Percentiles rank a stretch among this genome's conserved stretches.
Conservation (phyloP, 2,329 filamentous ascomycete species). For the Monilinia vaccinii-corymbosi region DNA sequence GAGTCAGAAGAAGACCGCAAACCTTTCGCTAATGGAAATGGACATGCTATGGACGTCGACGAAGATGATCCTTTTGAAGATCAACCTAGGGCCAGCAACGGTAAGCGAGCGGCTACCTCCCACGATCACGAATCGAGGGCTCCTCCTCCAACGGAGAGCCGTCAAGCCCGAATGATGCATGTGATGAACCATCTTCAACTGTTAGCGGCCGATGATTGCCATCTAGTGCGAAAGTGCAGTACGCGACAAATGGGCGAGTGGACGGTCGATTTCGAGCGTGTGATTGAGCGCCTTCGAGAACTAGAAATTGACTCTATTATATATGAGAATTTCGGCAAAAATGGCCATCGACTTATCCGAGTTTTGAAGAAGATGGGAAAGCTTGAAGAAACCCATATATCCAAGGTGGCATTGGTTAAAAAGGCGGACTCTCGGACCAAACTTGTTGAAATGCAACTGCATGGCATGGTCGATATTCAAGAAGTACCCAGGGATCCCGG, state of each 20-base stretch:
- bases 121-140: conserved; percentile 33
- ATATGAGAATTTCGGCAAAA: conserved; percentile 63
- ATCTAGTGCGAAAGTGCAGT: conserved; percentile 61
- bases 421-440: conserved; percentile 78
- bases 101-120: conserved; percentile 38
- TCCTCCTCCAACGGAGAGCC: conserved; percentile 4
- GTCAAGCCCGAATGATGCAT: conserved; percentile 41
- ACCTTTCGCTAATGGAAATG: conserved; percentile 13
- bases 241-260: conserved; percentile 60
- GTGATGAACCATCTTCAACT: conserved; percentile 67
- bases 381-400: conserved; percentile 86
- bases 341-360: conserved; percentile 73
- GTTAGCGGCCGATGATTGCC: conserved; percentile 58
- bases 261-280: conserved; percentile 71
- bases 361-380: conserved; percentile 83
- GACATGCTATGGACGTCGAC: conserved; percentile 10
- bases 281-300: conserved; percentile 63
- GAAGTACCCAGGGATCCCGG: conserved; percentile 86
- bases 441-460: conserved; percentile 76
- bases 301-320: conserved; percentile 76
- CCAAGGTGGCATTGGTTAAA: conserved; percentile 71
- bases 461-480: conserved; percentile 82
- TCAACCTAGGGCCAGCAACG: neutral
- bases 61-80: conserved; percentile 18
- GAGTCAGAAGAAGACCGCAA: conserved; percentile 15